Conservation (phyloP, 2,329 filamentous ascomycete genomes). For the Phialophora chinensis region DNA sequence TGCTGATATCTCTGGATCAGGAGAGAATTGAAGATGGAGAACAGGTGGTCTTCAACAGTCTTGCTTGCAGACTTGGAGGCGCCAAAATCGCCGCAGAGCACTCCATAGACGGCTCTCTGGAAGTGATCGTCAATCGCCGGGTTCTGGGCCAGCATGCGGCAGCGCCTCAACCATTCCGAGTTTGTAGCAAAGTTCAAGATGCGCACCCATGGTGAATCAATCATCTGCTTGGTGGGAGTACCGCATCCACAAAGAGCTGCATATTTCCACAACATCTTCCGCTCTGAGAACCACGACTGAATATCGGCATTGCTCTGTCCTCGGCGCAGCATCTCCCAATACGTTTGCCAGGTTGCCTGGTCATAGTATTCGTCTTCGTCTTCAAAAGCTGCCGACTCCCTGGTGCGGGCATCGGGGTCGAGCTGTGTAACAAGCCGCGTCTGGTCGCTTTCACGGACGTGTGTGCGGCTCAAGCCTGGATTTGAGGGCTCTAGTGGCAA, state of each 20-base stretch:
- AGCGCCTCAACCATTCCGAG: slow-evolving; percentile 33
- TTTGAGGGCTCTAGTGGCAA: slow-evolving; percentile 69
- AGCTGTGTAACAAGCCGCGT: slow-evolving; percentile 80
- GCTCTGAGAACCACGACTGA: slow-evolving; percentile 82
- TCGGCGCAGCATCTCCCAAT: slow-evolving; percentile 87
- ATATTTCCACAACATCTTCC: slow-evolving; percentile 87
- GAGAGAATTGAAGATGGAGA: slow-evolving; percentile 85
- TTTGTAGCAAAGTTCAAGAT: slow-evolving; percentile 39
- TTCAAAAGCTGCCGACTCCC: slow-evolving; percentile 78
- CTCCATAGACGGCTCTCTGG: slow-evolving; percentile 86
- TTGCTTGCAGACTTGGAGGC: slow-evolving; percentile 78
- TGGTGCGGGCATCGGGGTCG: slow-evolving; percentile 85
- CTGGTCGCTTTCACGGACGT: slow-evolving; percentile 54
- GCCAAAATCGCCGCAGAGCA: slow-evolving; percentile 82
- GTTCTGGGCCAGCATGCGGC: slow-evolving; percentile 58
- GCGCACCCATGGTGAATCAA: slow-evolving; percentile 42
- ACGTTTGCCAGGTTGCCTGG: slow-evolving; percentile 88
- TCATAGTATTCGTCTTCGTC: slow-evolving; percentile 87
- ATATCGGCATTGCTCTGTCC: slow-evolving; percentile 78
- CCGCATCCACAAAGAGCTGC: slow-evolving; percentile 73
- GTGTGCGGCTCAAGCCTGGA: slow-evolving; percentile 57
- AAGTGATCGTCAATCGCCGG: slow-evolving; percentile 71
- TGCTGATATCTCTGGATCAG: slow-evolving; percentile 79
- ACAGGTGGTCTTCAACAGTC: slow-evolving; percentile 85
- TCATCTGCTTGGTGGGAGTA: slow-evolving; percentile 46